Evolutionary conservation across 768 basidiomycete genomes (phyloP), one percentile per base, ranked within the genome.

Genomic region (Cubamyces lactineus): DNA sequence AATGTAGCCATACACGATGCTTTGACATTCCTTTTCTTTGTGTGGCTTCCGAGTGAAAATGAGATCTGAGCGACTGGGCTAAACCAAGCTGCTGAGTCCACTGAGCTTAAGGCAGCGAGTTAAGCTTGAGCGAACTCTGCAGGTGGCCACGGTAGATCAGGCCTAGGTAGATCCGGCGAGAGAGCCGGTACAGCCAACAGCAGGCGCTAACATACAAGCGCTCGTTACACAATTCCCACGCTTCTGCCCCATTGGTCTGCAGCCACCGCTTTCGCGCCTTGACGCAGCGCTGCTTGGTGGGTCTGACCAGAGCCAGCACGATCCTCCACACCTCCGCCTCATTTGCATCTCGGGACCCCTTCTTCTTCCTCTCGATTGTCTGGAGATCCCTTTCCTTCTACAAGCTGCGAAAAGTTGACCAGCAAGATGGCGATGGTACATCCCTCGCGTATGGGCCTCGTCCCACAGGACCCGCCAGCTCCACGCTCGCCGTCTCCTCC

Each of bases 381-480:
- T 34, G 28, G 8, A 11, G 11, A 6, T 1, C 34, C 9, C 34
- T 11, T 34, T 11, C 5, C 1, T 34, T 9, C 9, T 34, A 11
- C 9, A 34, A 34, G 11, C 9, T 9, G 5, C 34, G 6, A 23
- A 15, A 50, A 23, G 8, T 9, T 24, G 5, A 5, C 17, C 1
- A 3, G 30, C 49, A 51, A 43, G 19, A 91, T 91, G 89, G 88
- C 88, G 26, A 85, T 84, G 19, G 80, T 91, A 5, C 89, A 91
- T 68, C 89, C 90, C 24, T 90, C 89, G 11, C 82, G 89, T 53
- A 77, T 88, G 77, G 84, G 77, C 26, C 76, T 91, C 5, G 86
- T 91, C 19, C 86, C 88, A 41, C 82, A 76, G 57, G 75, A 75
- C 26, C 52, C 60, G 24, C 48, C 45, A 9, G 61, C 67, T 8